Base-by-base conservation (phyloP, 331 rosid genomes). In the Stylosanthes scabra region DNA sequence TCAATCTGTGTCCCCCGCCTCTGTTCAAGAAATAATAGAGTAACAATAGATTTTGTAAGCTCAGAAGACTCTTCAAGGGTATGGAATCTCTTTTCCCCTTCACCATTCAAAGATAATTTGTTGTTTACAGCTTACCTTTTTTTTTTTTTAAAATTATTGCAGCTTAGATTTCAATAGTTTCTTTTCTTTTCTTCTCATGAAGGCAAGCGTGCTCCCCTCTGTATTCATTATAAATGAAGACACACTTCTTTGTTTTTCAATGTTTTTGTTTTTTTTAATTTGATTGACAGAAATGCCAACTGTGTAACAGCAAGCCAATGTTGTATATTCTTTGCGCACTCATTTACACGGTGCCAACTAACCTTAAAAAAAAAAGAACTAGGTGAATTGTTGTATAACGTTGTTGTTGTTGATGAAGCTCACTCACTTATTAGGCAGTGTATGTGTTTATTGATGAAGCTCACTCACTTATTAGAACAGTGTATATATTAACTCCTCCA, bases 1-100 rank as follows among this genome's bases (percentile, higher is more conserved):
- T n/a, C n/a, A n/a, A n/a, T n/a, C n/a, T n/a, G n/a, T n/a, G 85
- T 91, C 93, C 88, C 84, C 91, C 83, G 90, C 91, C 81, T 83
- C 75, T 80, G 83, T 72, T n/a, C n/a, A n/a, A 81, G 80, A 46
- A 0, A 10, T 46, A 46, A 46, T 13, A 46, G 10, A 46, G 12
- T 46, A 46, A 10, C 5, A 12, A n/a, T n/a, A n/a, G n/a, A n/a
- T 50, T 13, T 50, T 13, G 14, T 50, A n/a, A 15, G 15, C 11
- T 15, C 28, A 14, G 8, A n/a, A 52, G 28, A 15, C 3, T 52
- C n/a, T 5, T n/a, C n/a, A n/a, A n/a, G n/a, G n/a, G 12, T 50
- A 46, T 46, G 1, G n/a, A n/a, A n/a, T n/a, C n/a, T n/a, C n/a
- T n/a, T n/a, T n/a, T n/a, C n/a, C n/a, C n/a, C n/a, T n/a, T n/a